A percentile compares a stretch with the other conserved stretches of the same genome.
These are phyloP conservation scores for Myotisia sp. DNA, from an alignment of 2,329 filamentous ascomycete genomes.

Conservation along the genomic window DNA sequence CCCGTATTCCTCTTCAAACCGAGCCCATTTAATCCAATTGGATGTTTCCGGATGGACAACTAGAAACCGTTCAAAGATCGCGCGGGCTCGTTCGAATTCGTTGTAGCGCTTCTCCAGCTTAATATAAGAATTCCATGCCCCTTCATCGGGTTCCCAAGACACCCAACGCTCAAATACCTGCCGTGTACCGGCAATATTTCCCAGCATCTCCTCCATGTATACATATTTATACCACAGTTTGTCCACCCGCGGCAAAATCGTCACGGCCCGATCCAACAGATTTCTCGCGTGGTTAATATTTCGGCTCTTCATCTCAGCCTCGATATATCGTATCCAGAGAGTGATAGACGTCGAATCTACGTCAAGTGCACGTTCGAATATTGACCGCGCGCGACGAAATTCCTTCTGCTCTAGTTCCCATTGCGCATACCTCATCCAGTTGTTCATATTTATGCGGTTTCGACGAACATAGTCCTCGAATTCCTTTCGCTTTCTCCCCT, in stretches of 20 bases:
- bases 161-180: conserved; percentile 98
- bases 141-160: conserved; percentile 93
- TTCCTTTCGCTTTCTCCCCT: conserved; percentile 87
- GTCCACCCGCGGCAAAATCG: conserved; percentile 76
- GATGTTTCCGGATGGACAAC: conserved; percentile 84
- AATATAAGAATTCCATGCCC: conserved; percentile 90
- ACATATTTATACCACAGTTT: conserved; percentile 99
- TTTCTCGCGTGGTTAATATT: conserved; percentile 97
- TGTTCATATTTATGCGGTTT: conserved; percentile 91
- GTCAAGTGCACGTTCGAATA: conserved; percentile 91
- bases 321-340: conserved; percentile 85
- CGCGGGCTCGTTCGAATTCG: conserved; percentile 78
- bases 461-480: conserved; percentile 96
- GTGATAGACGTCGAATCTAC: conserved; percentile 75
- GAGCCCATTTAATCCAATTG: conserved; percentile 98
- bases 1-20: conserved; percentile 90
- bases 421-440: conserved; percentile 94
- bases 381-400: conserved; percentile 73
- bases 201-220: conserved; percentile 95
- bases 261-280: conserved; percentile 84
- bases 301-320: conserved; percentile 86
- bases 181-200: conserved; percentile 79
- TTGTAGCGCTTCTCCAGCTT: conserved; percentile 92
- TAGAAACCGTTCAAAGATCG: conserved; percentile 81
- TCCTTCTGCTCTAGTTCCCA: conserved; percentile 99